phyloP scores from a whole-genome alignment of 164 flowering plant species.

The Tetracentron sinense region DNA sequence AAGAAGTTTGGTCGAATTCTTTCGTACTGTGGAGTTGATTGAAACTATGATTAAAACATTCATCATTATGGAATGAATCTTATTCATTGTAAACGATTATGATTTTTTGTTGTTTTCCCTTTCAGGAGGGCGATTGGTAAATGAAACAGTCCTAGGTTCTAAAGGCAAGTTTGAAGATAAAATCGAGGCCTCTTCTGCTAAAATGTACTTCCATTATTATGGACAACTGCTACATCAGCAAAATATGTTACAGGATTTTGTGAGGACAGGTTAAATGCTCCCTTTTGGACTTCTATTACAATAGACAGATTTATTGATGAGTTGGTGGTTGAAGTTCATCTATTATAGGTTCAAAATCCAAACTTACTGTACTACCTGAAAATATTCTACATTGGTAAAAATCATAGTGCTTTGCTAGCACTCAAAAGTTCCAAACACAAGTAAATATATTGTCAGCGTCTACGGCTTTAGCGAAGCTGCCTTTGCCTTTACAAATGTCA shows the following conservation, averaged over 20 bases:
- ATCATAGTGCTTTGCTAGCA: not conserved
- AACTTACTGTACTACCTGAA: not conserved
- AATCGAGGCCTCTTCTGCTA: conserved; percentile 91
- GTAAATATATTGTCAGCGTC: too few species aligned
- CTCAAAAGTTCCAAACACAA: too few species aligned
- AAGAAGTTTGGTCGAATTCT: not conserved
- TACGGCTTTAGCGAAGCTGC: not conserved
- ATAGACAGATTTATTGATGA: too few species aligned
- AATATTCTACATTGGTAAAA: not conserved
- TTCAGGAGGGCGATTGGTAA: conserved; percentile 48
- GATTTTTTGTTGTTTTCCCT: conserved; percentile 1
- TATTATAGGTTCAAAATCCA: too few species aligned
- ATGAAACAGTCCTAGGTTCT: conserved; percentile 48
- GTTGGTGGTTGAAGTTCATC: too few species aligned
- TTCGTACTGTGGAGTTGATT: not conserved
- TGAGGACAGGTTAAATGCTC: conserved; percentile 84
- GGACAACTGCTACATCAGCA: conserved; percentile 97
- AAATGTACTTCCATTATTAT: conserved; percentile 98
- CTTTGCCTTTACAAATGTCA: conserved; percentile 1
- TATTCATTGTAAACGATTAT: too few species aligned
- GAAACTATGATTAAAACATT: too few species aligned
- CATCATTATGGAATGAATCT: too few species aligned
- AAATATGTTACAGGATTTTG: conserved; percentile 98
- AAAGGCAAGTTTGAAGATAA: conserved; percentile 89
- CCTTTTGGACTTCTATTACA: conserved; percentile 7